Evolutionary conservation across 371 early-diverging fungal species (phyloP).

Genomic region (Dichotomocladium elegans): DNA sequence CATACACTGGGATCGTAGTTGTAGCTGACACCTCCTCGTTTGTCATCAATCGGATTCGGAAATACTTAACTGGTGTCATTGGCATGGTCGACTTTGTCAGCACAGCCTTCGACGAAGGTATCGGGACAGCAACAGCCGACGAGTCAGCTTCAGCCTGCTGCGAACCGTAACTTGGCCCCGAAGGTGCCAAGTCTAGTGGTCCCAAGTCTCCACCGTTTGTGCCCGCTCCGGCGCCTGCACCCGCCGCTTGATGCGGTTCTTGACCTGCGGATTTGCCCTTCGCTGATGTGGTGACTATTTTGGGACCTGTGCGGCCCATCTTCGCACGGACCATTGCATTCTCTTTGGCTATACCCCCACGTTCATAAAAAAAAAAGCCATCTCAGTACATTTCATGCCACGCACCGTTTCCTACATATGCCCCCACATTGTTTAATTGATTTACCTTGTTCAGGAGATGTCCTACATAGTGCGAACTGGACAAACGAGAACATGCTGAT

Average conservation of each 20-base stretch:
- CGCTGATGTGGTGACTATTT: constrained; percentile 14
- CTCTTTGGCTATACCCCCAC: constrained; percentile 34
- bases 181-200: constrained; percentile 11
- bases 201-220: constrained; percentile 6
- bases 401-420: neutral
- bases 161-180: constrained; percentile 13
- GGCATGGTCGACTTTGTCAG: constrained; percentile 47
- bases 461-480: constrained; percentile 86
- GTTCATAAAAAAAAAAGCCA: neutral
- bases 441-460: constrained; percentile 70
- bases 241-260: neutral
- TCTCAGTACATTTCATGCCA: neutral
- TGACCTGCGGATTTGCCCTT: constrained; percentile 15
- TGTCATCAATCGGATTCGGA: constrained; percentile 59
- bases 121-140: constrained; percentile 46
- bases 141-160: constrained; percentile 29
- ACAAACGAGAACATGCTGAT: constrained; percentile 86
- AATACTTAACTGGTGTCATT: constrained; percentile 54
- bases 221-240: neutral
- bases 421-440: neutral
- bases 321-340: constrained; percentile 40
- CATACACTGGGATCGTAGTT: constrained; percentile 78
- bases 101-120: constrained; percentile 42
- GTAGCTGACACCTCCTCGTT: constrained; percentile 70
- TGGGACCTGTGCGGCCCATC: constrained; percentile 33